Evolutionary conservation across 345 rosid species (phyloP), one percentile per base, ranked within the genome.

Genomic region (Corymbia maculata): DNA sequence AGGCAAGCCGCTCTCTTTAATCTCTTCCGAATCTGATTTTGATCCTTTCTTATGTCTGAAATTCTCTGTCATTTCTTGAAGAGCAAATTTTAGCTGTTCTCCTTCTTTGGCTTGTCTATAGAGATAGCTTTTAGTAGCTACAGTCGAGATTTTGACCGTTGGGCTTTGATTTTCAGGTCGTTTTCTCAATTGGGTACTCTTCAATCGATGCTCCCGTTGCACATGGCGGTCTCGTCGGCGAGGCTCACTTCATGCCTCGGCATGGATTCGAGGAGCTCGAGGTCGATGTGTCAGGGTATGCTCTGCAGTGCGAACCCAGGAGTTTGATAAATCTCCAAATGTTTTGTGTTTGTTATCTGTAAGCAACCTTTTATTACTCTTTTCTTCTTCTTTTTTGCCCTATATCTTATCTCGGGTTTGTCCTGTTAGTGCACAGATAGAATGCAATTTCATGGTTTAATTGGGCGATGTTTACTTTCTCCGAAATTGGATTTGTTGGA

Each of bases 271-370:
- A 92, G 64, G 88, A 93, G 93, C 86, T 95, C 98, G 32, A 94
- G 98, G 92, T 97, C 98, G 47, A 91, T 96, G 95, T 95, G 97
- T 94, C 99, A 96, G 99, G 99, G 98, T 96, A 96, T 94, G 99
- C 93, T 97, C 88, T 95, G 97, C 97, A 94, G 94, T 95, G 98
- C 98, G 80, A 94, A 96, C 89, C 98, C 98, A 90, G 98, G 98
- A 92, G 99, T 95, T 95, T 97, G 98, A 96, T 94, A 88, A 80
- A 91, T 91, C 87, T 87, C 94, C 92, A 91, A 89, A 92, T 93
- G 91, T 95, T 93, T 87, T 93, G 89, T 90, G 49, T 94, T 94
- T 94, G 88, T 90, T 92, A 80, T 93, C 93, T 89, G 98, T 94
- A 95, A 96, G 95, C 95, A 90, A 91, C 94, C 88, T 91, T 90